Percentiles rank a stretch among this genome's conserved stretches.
Conservation (phyloP, 2,329 filamentous ascomycete species). For the Ascochyta rabiei region DNA sequence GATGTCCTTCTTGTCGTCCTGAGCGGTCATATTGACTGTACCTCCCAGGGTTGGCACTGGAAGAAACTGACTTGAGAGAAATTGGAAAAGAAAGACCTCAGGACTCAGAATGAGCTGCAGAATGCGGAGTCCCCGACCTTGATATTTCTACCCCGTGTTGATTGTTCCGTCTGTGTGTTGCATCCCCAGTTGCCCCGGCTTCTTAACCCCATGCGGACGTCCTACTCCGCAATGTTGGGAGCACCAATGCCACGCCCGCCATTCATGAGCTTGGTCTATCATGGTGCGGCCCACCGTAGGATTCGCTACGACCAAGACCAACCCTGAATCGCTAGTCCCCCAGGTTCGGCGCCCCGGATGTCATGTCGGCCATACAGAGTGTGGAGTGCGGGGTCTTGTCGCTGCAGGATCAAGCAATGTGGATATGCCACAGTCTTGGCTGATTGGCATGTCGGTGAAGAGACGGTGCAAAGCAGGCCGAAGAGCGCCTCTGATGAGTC, state of each 20-base stretch:
- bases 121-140: conserved; percentile 20
- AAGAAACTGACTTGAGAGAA: conserved; percentile 15
- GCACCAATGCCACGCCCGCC: conserved; percentile 18
- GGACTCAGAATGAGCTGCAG: conserved; percentile 25
- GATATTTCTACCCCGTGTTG: conserved; percentile 33
- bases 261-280: conserved; percentile 9
- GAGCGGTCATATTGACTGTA: conserved; percentile 29
- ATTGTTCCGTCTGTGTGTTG: conserved; percentile 24
- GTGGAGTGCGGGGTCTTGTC: conserved; percentile 24
- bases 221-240: conserved; percentile 30
- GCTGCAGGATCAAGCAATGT: conserved; percentile 27
- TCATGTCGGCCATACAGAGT: conserved; percentile 23
- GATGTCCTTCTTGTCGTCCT: conserved; percentile 42
- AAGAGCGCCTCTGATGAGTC: conserved; percentile 20
- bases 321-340: conserved; percentile 21
- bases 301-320: neutral
- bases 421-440: conserved; percentile 33
- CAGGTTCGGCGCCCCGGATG: conserved; percentile 15
- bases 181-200: conserved; percentile 25
- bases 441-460: conserved; percentile 18
- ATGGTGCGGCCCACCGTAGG: conserved; percentile 19
- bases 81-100: conserved; percentile 17
- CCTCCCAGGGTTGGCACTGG: conserved; percentile 17
- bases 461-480: conserved; percentile 30
- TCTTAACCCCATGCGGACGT: conserved; percentile 28